A percentile compares a stretch with the other conserved stretches of the same genome.
Evolutionary conservation across 352 stramenopile genomes (phyloP).

Genomic region (Thalassiosira ordinaria): DNA sequence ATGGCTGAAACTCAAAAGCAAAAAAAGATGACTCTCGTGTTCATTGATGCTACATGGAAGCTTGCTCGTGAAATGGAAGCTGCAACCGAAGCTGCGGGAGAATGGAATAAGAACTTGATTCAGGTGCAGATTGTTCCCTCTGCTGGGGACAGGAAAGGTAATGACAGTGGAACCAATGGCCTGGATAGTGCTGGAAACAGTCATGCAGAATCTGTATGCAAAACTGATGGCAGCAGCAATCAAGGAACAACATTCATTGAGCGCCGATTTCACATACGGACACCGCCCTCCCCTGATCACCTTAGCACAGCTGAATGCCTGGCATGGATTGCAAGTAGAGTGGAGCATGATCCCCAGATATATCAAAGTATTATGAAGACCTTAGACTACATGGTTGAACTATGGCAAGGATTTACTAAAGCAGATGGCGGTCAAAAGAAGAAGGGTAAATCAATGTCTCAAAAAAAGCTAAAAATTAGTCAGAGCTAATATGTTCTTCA

Average conservation of each 20-base stretch:
- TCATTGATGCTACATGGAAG: conserved; percentile 83
- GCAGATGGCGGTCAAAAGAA: neutral
- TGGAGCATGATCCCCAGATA: conserved; percentile 48
- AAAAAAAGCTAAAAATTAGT: conserved; percentile 23
- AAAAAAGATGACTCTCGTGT: conserved; percentile 65
- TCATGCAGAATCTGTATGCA: neutral
- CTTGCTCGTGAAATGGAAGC: conserved; percentile 80
- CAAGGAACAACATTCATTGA: conserved; percentile 37
- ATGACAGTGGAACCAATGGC: neutral
- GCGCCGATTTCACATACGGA: conserved; percentile 71
- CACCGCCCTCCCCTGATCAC: conserved; percentile 61
- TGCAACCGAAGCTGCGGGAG: conserved; percentile 38
- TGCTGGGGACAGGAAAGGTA: neutral
- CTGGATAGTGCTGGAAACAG: neutral
- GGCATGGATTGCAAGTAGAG: conserved; percentile 54
- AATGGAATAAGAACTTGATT: conserved; percentile 71
- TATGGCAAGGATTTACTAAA: conserved; percentile 54
- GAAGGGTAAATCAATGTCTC: conserved; percentile 13
- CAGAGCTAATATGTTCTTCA: conserved; percentile 2
- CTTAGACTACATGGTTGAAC: conserved; percentile 73
- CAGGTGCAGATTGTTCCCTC: conserved; percentile 61
- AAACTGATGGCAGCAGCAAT: neutral
- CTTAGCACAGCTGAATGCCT: conserved; percentile 79
- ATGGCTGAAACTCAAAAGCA: conserved; percentile 5
- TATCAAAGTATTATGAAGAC: conserved; percentile 74